Percentiles rank a stretch among this genome's conserved stretches.
These are phyloP conservation scores for Puccinia polysora DNA, from an alignment of 1,284 basidiomycete species.

Conservation along the genomic window DNA sequence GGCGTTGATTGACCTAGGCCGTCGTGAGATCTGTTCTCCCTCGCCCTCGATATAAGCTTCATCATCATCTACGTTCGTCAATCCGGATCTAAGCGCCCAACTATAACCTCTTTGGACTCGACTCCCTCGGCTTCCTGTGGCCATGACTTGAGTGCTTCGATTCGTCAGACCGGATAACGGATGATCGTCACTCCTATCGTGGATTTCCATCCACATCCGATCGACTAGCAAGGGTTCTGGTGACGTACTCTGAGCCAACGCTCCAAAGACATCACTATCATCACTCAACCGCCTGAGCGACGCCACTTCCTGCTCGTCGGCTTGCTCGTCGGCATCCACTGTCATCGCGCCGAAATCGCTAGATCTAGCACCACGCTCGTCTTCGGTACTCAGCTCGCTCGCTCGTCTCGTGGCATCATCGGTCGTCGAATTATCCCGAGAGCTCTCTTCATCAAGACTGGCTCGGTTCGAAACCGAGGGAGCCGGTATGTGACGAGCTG, in stretches of 20 bases:
- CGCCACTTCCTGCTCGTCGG: no score
- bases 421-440: no score
- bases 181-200: neutral
- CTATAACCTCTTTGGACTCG: constrained; percentile 5
- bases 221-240: constrained; percentile 5
- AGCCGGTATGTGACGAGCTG: neutral
- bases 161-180: neutral
- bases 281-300: constrained; percentile 2
- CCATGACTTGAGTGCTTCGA: neutral
- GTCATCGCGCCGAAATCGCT: no score
- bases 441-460: no score
- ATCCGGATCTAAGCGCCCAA: constrained; percentile 15
- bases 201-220: constrained; percentile 13
- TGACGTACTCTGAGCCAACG: neutral
- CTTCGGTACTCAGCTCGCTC: no score
- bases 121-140: neutral
- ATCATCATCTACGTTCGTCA: constrained; percentile 11
- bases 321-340: no score
- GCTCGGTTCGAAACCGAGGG: constrained; percentile 1
- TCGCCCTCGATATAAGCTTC: constrained; percentile 25
- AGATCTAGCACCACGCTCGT: no score
- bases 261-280: neutral
- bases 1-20: neutral
- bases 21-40: constrained; percentile 9
- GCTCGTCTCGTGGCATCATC: no score